Conservation (phyloP, 2,329 filamentous ascomycete genomes). For the Didymosphaeria variabile region DNA sequence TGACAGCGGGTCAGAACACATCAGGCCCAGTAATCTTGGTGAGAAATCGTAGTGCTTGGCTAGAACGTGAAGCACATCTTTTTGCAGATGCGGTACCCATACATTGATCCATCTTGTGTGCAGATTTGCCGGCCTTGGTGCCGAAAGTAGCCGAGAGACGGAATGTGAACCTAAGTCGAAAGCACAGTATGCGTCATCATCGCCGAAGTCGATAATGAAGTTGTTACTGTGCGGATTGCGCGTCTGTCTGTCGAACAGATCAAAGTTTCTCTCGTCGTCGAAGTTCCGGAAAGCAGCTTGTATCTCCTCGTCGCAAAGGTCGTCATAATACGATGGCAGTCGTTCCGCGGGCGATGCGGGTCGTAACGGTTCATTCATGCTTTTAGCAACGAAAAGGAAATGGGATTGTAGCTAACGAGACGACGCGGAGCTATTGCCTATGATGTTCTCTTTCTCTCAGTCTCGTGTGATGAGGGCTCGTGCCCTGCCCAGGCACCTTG, state of each 20-base stretch:
- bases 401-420: not conserved
- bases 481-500: conserved; percentile 28
- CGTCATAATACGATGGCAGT: conserved; percentile 47
- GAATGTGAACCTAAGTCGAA: conserved; percentile 61
- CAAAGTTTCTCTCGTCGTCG: conserved; percentile 60
- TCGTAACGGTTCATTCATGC: conserved; percentile 41
- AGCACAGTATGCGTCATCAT: conserved; percentile 63
- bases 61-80: conserved; percentile 63
- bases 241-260: conserved; percentile 54
- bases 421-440: conserved; percentile 4
- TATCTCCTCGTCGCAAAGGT: conserved; percentile 45
- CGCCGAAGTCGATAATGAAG: conserved; percentile 73
- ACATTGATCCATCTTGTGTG: conserved; percentile 79
- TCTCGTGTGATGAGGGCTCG: conserved; percentile 41
- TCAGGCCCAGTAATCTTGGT: conserved; percentile 69
- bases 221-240: conserved; percentile 58
- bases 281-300: conserved; percentile 61
- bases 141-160: conserved; percentile 48
- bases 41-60: conserved; percentile 74
- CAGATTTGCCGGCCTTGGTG: conserved; percentile 57
- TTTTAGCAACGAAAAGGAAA: conserved; percentile 2
- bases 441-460: not conserved
- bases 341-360: conserved; percentile 38
- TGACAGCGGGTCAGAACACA: conserved; percentile 64
- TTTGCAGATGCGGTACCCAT: conserved; percentile 72